These are phyloP conservation scores for Curvularia spicifera DNA, from an alignment of 2,329 filamentous ascomycete species.

Conservation along the genomic window DNA sequence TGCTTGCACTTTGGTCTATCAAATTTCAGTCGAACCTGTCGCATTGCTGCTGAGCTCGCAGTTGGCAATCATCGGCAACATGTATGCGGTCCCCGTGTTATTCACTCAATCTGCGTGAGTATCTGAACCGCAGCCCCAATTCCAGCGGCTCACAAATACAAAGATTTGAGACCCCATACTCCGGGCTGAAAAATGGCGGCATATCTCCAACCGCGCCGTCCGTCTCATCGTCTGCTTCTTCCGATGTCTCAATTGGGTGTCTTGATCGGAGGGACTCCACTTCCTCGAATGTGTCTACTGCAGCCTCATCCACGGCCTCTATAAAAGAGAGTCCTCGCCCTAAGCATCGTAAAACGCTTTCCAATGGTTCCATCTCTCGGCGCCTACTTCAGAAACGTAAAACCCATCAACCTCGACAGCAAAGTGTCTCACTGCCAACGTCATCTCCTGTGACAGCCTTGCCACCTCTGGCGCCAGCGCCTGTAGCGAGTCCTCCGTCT, in stretches of 20 bases:
- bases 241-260: conserved; percentile 17
- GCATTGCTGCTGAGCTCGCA: neutral
- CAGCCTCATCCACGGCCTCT: conserved; percentile 24
- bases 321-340: conserved; percentile 7
- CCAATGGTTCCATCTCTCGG: conserved; percentile 18
- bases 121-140: neutral
- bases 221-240: conserved; percentile 16
- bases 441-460: conserved; percentile 4
- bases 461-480: neutral
- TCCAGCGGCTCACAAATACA: conserved; percentile 14
- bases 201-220: conserved; percentile 9
- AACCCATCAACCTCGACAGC: conserved; percentile 6
- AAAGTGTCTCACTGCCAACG: conserved; percentile 7
- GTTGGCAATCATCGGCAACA: conserved; percentile 10
- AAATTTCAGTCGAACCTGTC: neutral
- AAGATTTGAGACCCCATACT: conserved; percentile 22
- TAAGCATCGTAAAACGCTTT: conserved; percentile 24
- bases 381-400: conserved; percentile 24
- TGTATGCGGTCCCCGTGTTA: conserved; percentile 29
- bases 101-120: conserved; percentile 26
- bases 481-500: conserved; percentile 2
- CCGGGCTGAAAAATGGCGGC: conserved; percentile 10
- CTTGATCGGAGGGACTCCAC: conserved; percentile 22
- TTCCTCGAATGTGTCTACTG: conserved; percentile 20
- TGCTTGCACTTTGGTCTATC: conserved; percentile 3